Conservation (phyloP, 2,329 filamentous ascomycete species). For the Phialocephala subalpina region DNA sequence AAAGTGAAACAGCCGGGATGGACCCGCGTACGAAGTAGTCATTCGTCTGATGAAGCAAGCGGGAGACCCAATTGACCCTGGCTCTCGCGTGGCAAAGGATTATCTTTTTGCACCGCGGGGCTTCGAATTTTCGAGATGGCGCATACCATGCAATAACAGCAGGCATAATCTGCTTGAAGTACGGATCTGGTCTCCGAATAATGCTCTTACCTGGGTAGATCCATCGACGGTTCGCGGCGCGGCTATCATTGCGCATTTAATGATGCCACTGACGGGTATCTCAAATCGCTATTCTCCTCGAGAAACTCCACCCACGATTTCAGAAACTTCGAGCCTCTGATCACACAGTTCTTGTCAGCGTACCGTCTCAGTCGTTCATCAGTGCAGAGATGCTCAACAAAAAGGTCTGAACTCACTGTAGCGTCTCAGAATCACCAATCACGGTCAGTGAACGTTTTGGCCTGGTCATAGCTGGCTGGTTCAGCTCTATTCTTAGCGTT, state of each 20-base stretch:
- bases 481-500: slow-evolving; percentile 14
- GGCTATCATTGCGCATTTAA: slow-evolving; percentile 35
- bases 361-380: slow-evolving; percentile 28
- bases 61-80: slow-evolving; percentile 20
- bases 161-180: slow-evolving; percentile 23
- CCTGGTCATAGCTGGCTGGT: slow-evolving; percentile 80
- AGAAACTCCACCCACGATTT: slow-evolving; percentile 91
- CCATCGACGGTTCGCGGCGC: slow-evolving; percentile 2
- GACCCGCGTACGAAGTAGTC: slow-evolving; percentile 27
- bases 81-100: slow-evolving; percentile 32
- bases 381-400: slow-evolving; percentile 19
- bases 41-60: slow-evolving; percentile 36
- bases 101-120: not conserved
- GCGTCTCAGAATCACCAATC: slow-evolving; percentile 94
- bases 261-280: slow-evolving; percentile 76
- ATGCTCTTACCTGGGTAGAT: slow-evolving; percentile 20
- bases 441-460: slow-evolving; percentile 90
- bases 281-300: slow-evolving; percentile 87
- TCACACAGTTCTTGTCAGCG: slow-evolving; percentile 39
- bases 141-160: slow-evolving; percentile 28
- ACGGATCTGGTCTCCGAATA: slow-evolving; percentile 22
- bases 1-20: slow-evolving; percentile 36
- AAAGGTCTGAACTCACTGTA: slow-evolving; percentile 66
- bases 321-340: slow-evolving; percentile 71
- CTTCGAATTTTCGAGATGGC: slow-evolving; percentile 18